Evolutionary conservation across 768 basidiomycete genomes (phyloP).

Genomic region (Boletus bicolor): DNA sequence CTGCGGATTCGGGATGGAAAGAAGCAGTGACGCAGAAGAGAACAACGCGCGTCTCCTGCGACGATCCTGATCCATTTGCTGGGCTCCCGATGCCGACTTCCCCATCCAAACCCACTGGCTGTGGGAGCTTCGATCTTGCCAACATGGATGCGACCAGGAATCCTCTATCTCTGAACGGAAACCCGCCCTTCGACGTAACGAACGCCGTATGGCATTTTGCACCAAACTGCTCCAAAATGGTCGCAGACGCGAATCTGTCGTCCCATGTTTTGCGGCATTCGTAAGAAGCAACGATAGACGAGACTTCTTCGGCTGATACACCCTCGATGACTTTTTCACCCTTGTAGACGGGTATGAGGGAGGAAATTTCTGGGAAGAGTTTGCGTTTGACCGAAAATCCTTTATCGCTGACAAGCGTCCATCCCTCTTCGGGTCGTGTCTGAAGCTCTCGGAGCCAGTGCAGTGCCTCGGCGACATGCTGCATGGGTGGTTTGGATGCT

Average conservation of each 20-base stretch:
- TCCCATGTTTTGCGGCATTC: slow-evolving; percentile 84
- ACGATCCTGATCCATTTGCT: slow-evolving; percentile 29
- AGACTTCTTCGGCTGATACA: slow-evolving; percentile 88
- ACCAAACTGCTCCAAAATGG: slow-evolving; percentile 73
- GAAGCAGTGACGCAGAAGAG: slow-evolving; percentile 85
- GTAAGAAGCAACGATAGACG: slow-evolving; percentile 63
- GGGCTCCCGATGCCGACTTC: slow-evolving; percentile 31
- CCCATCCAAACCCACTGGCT: slow-evolving; percentile 38
- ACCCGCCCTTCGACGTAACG: slow-evolving; percentile 68
- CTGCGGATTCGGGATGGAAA: slow-evolving; percentile 61
- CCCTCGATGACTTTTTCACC: slow-evolving; percentile 92
- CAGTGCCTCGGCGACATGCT: slow-evolving; percentile 79
- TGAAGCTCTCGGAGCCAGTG: slow-evolving; percentile 76
- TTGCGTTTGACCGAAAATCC: slow-evolving; percentile 75
- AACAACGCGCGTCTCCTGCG: slow-evolving; percentile 50
- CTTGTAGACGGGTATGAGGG: slow-evolving; percentile 78
- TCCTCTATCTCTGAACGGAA: slow-evolving; percentile 88
- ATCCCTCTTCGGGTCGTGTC: slow-evolving; percentile 55
- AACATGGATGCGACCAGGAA: slow-evolving; percentile 77
- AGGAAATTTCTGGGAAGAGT: slow-evolving; percentile 72
- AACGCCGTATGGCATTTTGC: slow-evolving; percentile 71
- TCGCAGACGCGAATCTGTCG: slow-evolving; percentile 72
- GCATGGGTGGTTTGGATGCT: slow-evolving; percentile 65
- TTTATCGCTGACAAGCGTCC: slow-evolving; percentile 76
- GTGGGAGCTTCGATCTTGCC: slow-evolving; percentile 51